Percentiles rank a stretch among this genome's conserved stretches.
phyloP scores from a whole-genome alignment of 1,139 yeast genomes.

The Taphrina communis region DNA sequence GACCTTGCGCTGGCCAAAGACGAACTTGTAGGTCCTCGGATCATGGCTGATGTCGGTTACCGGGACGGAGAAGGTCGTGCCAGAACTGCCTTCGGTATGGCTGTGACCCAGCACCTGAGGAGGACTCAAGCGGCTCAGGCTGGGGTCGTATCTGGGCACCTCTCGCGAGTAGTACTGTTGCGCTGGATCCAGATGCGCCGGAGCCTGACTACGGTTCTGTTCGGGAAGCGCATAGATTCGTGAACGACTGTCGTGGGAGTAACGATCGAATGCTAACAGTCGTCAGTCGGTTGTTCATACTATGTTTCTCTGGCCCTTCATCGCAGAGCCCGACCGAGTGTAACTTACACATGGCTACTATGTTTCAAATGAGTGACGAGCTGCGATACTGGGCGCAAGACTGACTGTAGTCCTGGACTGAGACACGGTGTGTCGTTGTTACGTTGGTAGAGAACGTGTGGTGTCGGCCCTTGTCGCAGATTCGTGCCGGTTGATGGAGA shows the following conservation, averaged over 20 bases:
- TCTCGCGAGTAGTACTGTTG: slow-evolving; percentile 29
- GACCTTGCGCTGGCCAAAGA: slow-evolving; percentile 30
- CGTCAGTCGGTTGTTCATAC: not conserved
- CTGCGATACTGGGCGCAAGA: too few relatives aligned
- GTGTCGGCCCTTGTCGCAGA: not conserved
- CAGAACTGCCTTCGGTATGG: slow-evolving; percentile 30
- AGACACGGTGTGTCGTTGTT: not conserved
- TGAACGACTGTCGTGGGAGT: slow-evolving; percentile 20
- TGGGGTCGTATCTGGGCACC: slow-evolving; percentile 35
- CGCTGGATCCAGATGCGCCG: not conserved
- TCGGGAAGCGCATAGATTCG: slow-evolving; percentile 6
- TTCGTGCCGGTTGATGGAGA: too few relatives aligned
- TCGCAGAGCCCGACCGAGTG: too few relatives aligned
- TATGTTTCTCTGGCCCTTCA: too few relatives aligned
- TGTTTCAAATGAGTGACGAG: too few relatives aligned
- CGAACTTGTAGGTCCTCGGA: slow-evolving; percentile 27
- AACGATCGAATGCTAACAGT: slow-evolving; percentile 16
- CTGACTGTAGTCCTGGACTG: not conserved
- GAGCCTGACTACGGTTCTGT: slow-evolving; percentile 4
- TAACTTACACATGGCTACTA: slow-evolving; percentile 10
- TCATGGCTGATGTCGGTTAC: slow-evolving; percentile 23
- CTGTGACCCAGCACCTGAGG: slow-evolving; percentile 30
- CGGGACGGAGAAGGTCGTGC: slow-evolving; percentile 24
- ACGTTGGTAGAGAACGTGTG: slow-evolving; percentile 13
- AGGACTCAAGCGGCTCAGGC: slow-evolving; percentile 5